Conservation (phyloP, 163 green algal species). For the Coccomyxa subellipsoidea region DNA sequence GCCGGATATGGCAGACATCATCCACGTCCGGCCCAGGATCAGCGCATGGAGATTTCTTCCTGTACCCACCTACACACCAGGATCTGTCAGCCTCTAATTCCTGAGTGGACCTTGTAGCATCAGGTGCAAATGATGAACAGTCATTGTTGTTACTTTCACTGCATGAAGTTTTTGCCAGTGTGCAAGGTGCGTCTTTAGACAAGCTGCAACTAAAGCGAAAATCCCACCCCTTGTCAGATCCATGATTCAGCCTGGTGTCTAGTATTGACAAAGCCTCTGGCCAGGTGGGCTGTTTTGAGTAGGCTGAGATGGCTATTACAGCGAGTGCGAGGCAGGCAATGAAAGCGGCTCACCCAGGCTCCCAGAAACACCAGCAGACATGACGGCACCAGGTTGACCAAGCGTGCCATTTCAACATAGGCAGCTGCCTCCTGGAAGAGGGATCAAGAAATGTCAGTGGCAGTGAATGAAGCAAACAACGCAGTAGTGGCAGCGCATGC, state of each 20-base stretch:
- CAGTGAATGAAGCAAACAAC: no score
- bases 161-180: no score
- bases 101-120: neutral
- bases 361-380: slow-evolving; percentile 54
- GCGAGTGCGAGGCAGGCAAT: neutral
- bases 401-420: slow-evolving; percentile 42
- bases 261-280: no score
- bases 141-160: no score
- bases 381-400: slow-evolving; percentile 58
- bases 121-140: neutral
- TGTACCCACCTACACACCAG: slow-evolving; percentile 15
- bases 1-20: slow-evolving; percentile 44
- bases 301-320: no score
- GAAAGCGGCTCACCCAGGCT: slow-evolving; percentile 35
- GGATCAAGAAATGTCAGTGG: no score
- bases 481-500: neutral
- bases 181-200: no score
- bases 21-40: slow-evolving; percentile 21
- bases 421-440: slow-evolving; percentile 12
- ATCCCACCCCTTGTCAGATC: no score
- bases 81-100: neutral
- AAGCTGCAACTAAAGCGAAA: no score
- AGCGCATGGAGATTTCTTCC: slow-evolving; percentile 27
- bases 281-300: no score
- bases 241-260: no score